Evolutionary conservation across 306 rosid species (phyloP).

Genomic region (Fagus crenata): DNA sequence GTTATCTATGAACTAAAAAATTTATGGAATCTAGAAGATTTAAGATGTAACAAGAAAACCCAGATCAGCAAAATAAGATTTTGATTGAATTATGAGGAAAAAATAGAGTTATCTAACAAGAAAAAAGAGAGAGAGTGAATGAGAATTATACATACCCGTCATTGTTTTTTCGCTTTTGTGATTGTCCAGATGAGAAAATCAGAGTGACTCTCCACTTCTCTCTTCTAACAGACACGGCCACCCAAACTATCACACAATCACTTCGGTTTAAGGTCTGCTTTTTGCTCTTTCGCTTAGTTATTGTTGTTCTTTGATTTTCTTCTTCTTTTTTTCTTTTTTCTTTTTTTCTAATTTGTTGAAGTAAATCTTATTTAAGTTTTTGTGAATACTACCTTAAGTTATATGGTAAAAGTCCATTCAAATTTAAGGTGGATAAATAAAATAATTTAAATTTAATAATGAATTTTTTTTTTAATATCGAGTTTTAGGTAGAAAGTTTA

Average conservation of each 20-base stretch:
- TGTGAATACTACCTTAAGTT: too few relatives aligned
- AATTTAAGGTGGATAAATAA: too few relatives aligned
- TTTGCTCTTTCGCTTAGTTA: not conserved
- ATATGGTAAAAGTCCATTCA: too few relatives aligned
- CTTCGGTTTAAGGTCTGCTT: not conserved
- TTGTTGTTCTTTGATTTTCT: too few relatives aligned
- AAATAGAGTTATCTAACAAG: not conserved
- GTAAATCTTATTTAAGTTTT: too few relatives aligned
- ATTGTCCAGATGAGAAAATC: conserved; percentile 7
- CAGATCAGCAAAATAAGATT: not conserved
- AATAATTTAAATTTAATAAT: too few relatives aligned
- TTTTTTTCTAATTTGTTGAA: too few relatives aligned
- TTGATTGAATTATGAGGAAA: not conserved
- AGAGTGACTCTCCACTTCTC: not conserved
- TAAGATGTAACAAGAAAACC: not conserved
- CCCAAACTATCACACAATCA: not conserved
- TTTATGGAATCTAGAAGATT: not conserved
- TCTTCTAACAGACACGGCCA: not conserved
- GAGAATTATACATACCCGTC: conserved; percentile 52
- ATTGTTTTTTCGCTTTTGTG: conserved; percentile 37
- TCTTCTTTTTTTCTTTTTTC: too few relatives aligned
- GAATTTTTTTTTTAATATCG: too few relatives aligned
- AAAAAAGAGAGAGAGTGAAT: not conserved
- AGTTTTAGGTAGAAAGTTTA: too few relatives aligned
- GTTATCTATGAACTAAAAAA: not conserved